These are phyloP conservation scores for Diaporthe citrichinensis DNA, from an alignment of 2,329 filamentous ascomycete genomes.

Conservation along the genomic window DNA sequence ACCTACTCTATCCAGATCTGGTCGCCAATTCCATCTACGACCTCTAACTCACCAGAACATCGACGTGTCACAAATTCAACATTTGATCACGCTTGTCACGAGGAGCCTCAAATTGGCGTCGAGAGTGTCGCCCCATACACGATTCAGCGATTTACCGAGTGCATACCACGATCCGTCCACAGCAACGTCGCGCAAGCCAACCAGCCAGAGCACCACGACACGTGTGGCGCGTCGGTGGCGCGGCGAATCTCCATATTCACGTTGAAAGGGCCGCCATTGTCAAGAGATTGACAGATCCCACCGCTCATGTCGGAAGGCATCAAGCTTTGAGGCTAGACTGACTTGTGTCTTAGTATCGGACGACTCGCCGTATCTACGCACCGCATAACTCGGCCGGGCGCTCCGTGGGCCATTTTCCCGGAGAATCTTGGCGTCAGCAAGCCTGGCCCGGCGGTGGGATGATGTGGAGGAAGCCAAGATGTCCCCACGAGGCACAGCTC, in stretches of 20 bases:
- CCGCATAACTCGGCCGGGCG: slow-evolving; percentile 10
- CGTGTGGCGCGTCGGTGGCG: neutral
- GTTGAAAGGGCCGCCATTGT: neutral
- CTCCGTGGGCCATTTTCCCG: neutral
- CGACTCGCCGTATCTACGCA: neutral
- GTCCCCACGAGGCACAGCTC: neutral
- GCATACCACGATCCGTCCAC: neutral
- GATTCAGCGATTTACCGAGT: neutral
- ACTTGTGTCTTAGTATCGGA: neutral
- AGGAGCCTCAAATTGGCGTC: neutral
- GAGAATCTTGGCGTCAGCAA: neutral
- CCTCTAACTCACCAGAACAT: neutral
- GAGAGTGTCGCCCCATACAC: too few species aligned
- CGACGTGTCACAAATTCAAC: too few species aligned
- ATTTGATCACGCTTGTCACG: too few species aligned
- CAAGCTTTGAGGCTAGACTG: slow-evolving; percentile 8
- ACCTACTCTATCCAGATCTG: too few species aligned
- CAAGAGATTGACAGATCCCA: neutral
- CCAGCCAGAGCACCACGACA: neutral
- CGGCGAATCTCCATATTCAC: neutral
- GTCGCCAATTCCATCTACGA: neutral
- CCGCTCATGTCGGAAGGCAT: neutral
- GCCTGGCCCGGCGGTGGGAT: neutral
- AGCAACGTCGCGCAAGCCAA: neutral
- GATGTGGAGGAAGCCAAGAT: slow-evolving; percentile 18